Percentiles rank a stretch among this genome's conserved stretches.
Conservation (phyloP, 176 grass and related monocot genomes). For the Carex myosuroides region DNA sequence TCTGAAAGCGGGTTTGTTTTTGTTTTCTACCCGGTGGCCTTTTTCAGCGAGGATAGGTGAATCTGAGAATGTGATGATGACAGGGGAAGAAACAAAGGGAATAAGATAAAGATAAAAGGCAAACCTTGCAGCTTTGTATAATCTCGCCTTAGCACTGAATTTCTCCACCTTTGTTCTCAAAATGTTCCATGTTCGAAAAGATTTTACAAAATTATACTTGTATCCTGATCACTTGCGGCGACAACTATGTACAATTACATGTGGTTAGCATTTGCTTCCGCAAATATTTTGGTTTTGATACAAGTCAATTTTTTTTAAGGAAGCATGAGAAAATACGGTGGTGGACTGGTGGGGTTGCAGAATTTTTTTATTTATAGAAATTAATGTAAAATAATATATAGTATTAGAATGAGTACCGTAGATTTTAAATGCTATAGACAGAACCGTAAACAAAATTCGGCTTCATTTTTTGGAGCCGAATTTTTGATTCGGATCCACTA, state of each 20-base stretch:
- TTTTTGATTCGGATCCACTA: too few species aligned
- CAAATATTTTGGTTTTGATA: too few species aligned
- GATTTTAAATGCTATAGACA: too few species aligned
- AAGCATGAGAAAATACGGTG: too few species aligned
- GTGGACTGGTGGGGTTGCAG: too few species aligned
- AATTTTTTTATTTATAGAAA: too few species aligned
- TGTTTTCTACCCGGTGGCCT: slow-evolving; percentile 18
- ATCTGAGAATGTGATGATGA: slow-evolving; percentile 31
- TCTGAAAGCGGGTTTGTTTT: slow-evolving; percentile 18
- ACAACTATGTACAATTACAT: not conserved
- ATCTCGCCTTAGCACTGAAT: not conserved
- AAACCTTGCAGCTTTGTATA: slow-evolving; percentile 5
- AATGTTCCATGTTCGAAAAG: not conserved
- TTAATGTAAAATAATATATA: too few species aligned
- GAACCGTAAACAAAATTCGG: too few species aligned
- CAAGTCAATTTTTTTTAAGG: too few species aligned
- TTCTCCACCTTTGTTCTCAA: not conserved
- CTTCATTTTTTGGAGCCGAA: too few species aligned
- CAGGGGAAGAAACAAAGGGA: slow-evolving; percentile 60
- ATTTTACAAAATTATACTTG: not conserved
- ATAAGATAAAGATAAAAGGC: slow-evolving; percentile 34
- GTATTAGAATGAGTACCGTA: too few species aligned
- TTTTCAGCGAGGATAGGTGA: not conserved
- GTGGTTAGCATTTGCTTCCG: not conserved
- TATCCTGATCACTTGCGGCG: not conserved